phyloP scores from a whole-genome alignment of 2,329 filamentous ascomycete genomes.

The Parastagonospora nodorum region DNA sequence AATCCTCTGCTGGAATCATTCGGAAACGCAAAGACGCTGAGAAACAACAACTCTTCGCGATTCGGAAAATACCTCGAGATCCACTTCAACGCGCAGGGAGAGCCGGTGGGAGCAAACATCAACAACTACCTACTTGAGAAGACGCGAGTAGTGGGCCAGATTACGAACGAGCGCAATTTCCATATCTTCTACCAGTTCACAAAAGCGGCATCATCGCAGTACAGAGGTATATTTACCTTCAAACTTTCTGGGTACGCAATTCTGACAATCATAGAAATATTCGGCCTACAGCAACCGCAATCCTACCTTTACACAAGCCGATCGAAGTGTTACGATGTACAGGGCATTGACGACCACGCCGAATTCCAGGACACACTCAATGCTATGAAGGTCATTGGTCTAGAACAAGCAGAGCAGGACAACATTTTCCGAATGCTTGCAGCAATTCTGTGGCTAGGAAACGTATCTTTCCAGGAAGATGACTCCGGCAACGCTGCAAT shows the following conservation, averaged over 20 bases:
- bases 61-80: slow-evolving; percentile 99
- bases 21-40: slow-evolving; percentile 94
- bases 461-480: slow-evolving; percentile 88
- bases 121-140: slow-evolving; percentile 98
- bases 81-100: slow-evolving; percentile 88
- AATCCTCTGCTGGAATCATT: slow-evolving; percentile 97
- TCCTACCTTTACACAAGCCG: slow-evolving; percentile 92
- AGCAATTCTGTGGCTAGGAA: slow-evolving; percentile 90
- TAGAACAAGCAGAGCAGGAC: slow-evolving; percentile 87
- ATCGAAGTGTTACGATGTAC: slow-evolving; percentile 93
- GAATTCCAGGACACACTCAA: slow-evolving; percentile 90
- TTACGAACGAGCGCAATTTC: slow-evolving; percentile 94
- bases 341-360: slow-evolving; percentile 87
- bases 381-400: slow-evolving; percentile 92
- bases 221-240: slow-evolving; percentile 61
- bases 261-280: slow-evolving; percentile 62
- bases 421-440: slow-evolving; percentile 96
- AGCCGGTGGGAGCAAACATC: slow-evolving; percentile 95
- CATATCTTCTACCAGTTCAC: slow-evolving; percentile 99
- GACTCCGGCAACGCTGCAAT: slow-evolving; percentile 88
- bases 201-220: slow-evolving; percentile 86
- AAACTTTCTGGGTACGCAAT: neutral
- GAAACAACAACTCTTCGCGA: slow-evolving; percentile 98
- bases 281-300: slow-evolving; percentile 88
- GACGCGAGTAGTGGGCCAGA: slow-evolving; percentile 92